Conservation (phyloP, 2,329 filamentous ascomycete species). For the Stachybotrys chlorohalonatus region DNA sequence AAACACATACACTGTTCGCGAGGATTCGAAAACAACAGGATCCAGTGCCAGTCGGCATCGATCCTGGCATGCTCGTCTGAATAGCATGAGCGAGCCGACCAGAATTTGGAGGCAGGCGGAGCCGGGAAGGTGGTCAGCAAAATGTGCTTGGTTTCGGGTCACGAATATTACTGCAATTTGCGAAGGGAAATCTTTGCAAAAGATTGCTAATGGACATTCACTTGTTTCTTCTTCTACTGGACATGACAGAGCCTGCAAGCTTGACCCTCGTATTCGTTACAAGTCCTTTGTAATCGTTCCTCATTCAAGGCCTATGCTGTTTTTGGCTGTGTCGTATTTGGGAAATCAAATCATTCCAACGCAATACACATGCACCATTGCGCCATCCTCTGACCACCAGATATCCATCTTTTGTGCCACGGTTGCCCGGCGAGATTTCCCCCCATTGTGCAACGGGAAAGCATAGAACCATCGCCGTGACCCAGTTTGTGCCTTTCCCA, state of each 20-base stretch:
- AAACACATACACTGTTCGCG: not conserved
- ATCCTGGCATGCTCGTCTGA: no score
- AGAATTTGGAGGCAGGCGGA: no score
- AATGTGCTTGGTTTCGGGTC: no score
- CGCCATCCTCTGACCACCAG: not conserved
- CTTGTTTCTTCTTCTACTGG: no score
- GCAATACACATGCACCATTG: not conserved
- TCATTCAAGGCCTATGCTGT: not conserved
- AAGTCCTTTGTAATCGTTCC: not conserved
- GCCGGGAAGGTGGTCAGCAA: no score
- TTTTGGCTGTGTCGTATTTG: not conserved
- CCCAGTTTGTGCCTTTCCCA: not conserved
- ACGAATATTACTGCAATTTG: no score
- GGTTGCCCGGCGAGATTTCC: not conserved
- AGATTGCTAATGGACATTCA: no score
- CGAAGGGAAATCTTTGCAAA: no score
- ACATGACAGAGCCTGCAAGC: no score
- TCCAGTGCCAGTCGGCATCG: not conserved
- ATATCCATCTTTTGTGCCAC: not conserved
- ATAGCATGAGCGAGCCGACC: no score
- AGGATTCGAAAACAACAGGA: not conserved
- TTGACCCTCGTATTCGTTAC: no score
- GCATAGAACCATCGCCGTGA: not conserved
- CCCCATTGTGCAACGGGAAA: not conserved
- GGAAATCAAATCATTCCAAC: not conserved